Evolutionary conservation across 2,329 filamentous ascomycete genomes (phyloP), one percentile per base, ranked within the genome.

Genomic region (Bipolaris cookei): DNA sequence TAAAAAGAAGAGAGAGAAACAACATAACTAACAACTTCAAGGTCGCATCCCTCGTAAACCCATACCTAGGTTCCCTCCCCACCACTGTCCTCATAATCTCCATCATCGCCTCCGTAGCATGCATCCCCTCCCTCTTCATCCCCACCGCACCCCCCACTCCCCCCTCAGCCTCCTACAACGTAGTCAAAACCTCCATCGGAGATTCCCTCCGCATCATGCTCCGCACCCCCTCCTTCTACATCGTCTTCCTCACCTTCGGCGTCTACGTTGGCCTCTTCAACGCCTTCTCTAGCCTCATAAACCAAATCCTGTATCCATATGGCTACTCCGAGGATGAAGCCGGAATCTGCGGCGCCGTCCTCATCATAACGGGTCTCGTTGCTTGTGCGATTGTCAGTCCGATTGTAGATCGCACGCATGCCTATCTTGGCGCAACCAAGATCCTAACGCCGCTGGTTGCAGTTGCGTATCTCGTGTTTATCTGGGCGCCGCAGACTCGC

Each of bases 181-280:
- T 84, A 0, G 72, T 74, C 18, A 77, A 78, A 74, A 71, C 82
- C 62, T 60, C 91, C 78, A 73, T 86, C 3, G 58, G 85, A 21
- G 71, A 79, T 6, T 83, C 84, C 16, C 76, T 93, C 1, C 66
- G 56, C 11, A 53, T 66, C 16, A 72, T 82, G 42, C 71, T 83
- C 44, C 73, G 70, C 30, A 90, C 86, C 4, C 80, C 84, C 16
- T 88, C 94, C 72, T 89, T 96, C 77, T 96, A 88, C 84, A 84
- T 97, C 61, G 78, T 97, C 63, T 80, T 93, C 59, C 69, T 93
- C 58, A 89, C 93, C n/a, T 98, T 94, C 78, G 80, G 85, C 63
- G 78, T 93, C 68, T 97, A 92, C 76, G 91, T 97, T 59, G 92
- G 90, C 68, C 89, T 95, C 80, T 99, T 99, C 87, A 98, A 98